Conservation (phyloP, 75 land plant genomes). For the Picea sitchensis region DNA sequence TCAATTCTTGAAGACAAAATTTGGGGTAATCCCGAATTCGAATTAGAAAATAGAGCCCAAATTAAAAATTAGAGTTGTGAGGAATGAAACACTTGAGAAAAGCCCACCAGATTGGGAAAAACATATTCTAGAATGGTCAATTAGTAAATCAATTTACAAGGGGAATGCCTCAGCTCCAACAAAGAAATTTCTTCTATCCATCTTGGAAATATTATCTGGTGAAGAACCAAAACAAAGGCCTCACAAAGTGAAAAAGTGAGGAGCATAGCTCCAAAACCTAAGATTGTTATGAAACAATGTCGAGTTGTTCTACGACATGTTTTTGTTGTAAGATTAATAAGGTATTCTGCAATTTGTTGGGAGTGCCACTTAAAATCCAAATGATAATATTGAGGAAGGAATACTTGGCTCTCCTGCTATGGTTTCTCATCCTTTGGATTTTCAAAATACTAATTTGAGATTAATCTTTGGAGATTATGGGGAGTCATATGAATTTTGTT, state of each 20-base stretch:
- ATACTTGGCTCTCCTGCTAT: conserved; percentile 62
- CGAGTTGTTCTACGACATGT: conserved; percentile 62
- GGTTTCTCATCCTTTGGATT: conserved; percentile 90
- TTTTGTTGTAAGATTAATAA: conserved; percentile 41
- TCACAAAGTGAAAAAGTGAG: conserved; percentile 25
- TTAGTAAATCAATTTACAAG: no score
- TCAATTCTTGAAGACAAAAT: no score
- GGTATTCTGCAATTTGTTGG: conserved; percentile 68
- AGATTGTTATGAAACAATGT: conserved; percentile 67
- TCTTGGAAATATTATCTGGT: conserved; percentile 50
- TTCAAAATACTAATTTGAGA: conserved; percentile 81
- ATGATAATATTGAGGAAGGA: conserved; percentile 69
- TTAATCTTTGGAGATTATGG: conserved; percentile 78
- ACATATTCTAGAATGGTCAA: no score
- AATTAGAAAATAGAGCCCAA: no score
- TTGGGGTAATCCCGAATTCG: no score
- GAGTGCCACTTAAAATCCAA: conserved; percentile 42
- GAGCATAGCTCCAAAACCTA: conserved; percentile 34
- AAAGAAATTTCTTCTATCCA: conserved; percentile 57
- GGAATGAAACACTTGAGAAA: neutral
- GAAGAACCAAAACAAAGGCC: conserved; percentile 33
- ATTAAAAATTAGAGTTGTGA: no score
- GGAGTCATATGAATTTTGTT: conserved; percentile 77
- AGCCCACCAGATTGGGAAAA: no score
- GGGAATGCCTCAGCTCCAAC: no score